Evolutionary conservation across 331 rosid species (phyloP).

Genomic region (Acacia pycnantha): DNA sequence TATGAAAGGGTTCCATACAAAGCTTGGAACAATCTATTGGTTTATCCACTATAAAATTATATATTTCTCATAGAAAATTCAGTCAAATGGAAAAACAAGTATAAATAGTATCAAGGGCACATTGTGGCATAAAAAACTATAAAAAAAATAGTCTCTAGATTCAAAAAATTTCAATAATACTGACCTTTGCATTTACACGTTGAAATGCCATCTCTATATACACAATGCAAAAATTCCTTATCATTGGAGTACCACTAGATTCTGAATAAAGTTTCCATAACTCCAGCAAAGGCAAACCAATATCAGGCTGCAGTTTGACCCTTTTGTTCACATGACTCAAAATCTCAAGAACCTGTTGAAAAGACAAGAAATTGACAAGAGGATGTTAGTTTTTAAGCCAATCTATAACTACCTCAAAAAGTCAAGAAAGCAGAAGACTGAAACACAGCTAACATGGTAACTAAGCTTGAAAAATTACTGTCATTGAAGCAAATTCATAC

Average conservation of each 20-base stretch:
- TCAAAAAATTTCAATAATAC: constrained; percentile 15
- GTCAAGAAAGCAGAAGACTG: background rate
- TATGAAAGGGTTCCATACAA: background rate
- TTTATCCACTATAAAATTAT: background rate
- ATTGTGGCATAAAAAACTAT: background rate
- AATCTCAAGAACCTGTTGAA: constrained; percentile 84
- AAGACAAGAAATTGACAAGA: constrained; percentile 19
- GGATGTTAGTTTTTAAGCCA: background rate
- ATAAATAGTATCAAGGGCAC: constrained; percentile 9
- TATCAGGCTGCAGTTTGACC: constrained; percentile 81
- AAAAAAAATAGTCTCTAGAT: constrained; percentile 7
- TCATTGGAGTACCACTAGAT: constrained; percentile 62
- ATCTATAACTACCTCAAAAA: background rate
- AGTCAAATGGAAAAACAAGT: constrained; percentile 4
- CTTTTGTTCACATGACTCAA: constrained; percentile 94
- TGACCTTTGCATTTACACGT: constrained; percentile 64
- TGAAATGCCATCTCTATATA: constrained; percentile 96
- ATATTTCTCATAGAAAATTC: background rate
- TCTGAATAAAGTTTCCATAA: constrained; percentile 78
- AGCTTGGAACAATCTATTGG: constrained; percentile 8
- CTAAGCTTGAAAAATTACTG: background rate
- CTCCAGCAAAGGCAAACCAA: constrained; percentile 80
- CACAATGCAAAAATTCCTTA: constrained; percentile 91
- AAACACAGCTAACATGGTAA: background rate
- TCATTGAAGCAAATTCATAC: background rate